Evolutionary conservation across 2,329 filamentous ascomycete genomes (phyloP), one percentile per base, ranked within the genome.

Genomic region (Hypoxylon sp.): DNA sequence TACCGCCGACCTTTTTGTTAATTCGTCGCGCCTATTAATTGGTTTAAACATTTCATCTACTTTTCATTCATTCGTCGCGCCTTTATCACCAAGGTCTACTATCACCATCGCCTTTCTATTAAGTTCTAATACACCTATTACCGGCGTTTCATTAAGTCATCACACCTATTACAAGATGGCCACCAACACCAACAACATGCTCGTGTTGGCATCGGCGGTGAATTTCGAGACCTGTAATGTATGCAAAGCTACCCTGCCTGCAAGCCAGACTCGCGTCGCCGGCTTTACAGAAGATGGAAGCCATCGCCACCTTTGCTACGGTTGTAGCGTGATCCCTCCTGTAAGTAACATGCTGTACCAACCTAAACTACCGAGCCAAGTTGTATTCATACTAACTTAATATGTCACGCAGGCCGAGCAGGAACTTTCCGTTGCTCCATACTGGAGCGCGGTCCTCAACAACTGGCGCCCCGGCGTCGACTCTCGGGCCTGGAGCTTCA

Each of bases 321-420:
- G 25, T 2, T 56, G 53, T 28, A 34, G 11, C 1, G 5, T 46
- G 1, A 13, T 46, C 11, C 43, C 38, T 10, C 7, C 21, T 2
- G 53, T 56, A 56, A 34, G 53, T 56, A 45, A 45, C 21, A 34
- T 4, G n/a, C n/a, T 11, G 19, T 21, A 21, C 36, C 7, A 30
- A 55, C 11, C 28, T 5, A 30, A 55, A 13, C 28, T 14, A 25
- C 32, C 23, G 30, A 41, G 14, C 21, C 11, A 30, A 19, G 23
- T 43, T n/a, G 10, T 14, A 28, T 13, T 19, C 52, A 11, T 45
- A 45, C 52, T 55, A 19, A 53, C 21, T 36, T 21, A 7, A 14
- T 41, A 25, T 6, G 21, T 13, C 1, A 23, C 6, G 3, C 4
- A 56, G 53, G 38, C 25, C 13, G 38, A 56, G 3, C 38, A 30